A percentile compares a stretch with the other conserved stretches of the same genome.
Conservation (phyloP, 1,284 basidiomycete species). For the Mycena sp. region DNA sequence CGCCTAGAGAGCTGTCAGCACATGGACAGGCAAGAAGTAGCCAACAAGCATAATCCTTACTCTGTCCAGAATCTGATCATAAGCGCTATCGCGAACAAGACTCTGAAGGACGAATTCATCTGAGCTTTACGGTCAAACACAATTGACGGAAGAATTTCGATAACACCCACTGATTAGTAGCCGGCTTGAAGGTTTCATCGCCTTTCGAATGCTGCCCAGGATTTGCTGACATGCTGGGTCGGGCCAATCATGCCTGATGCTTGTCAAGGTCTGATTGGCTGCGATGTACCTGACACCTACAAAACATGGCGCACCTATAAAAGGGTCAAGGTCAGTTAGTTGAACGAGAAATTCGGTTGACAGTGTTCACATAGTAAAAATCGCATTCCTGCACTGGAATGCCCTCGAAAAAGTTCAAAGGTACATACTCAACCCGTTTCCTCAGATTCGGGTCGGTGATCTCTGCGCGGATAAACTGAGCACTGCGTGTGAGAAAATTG, state of each 20-base stretch:
- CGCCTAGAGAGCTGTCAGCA: slow-evolving; percentile 14
- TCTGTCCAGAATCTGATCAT: slow-evolving; percentile 1
- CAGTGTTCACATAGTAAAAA: slow-evolving; percentile 53
- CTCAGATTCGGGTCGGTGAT: slow-evolving; percentile 45
- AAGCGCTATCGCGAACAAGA: slow-evolving; percentile 19
- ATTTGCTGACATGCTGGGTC: slow-evolving; percentile 39
- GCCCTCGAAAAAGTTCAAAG: slow-evolving; percentile 55
- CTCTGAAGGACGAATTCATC: slow-evolving; percentile 31
- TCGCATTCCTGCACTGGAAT: slow-evolving; percentile 50
- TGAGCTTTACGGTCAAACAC: slow-evolving; percentile 1
- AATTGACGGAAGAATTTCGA: not conserved
- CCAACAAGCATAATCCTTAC: not conserved
- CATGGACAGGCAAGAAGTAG: too few relatives aligned
- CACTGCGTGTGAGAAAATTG: slow-evolving; percentile 43
- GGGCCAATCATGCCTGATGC: slow-evolving; percentile 48
- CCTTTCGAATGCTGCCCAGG: slow-evolving; percentile 39
- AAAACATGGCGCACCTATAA: slow-evolving; percentile 17
- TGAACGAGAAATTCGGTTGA: not conserved
- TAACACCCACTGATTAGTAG: slow-evolving; percentile 42
- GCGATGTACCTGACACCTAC: too few relatives aligned
- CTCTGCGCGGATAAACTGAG: too few relatives aligned
- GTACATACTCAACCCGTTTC: slow-evolving; percentile 46
- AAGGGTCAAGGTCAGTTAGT: not conserved
- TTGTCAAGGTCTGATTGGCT: too few relatives aligned
- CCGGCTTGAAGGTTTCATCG: slow-evolving; percentile 37